A percentile compares a stretch with the other conserved stretches of the same genome.
phyloP scores from a whole-genome alignment of 2,329 filamentous ascomycete species.

The Aspergillus piperis region DNA sequence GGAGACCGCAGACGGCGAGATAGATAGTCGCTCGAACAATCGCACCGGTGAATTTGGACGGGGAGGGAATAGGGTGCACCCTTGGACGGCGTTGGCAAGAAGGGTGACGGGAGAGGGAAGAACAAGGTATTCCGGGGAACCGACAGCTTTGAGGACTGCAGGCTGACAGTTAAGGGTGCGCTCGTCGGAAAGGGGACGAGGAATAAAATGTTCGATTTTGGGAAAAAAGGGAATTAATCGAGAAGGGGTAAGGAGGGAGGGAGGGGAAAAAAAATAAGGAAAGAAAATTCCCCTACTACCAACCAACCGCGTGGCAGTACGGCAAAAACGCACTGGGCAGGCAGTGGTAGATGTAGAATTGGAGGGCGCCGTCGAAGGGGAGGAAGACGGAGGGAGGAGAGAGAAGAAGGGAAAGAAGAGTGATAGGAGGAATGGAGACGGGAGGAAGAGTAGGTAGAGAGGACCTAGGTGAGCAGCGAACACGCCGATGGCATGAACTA shows the following conservation, averaged over 20 bases:
- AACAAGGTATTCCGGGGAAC: slow-evolving; percentile 6
- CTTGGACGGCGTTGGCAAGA: slow-evolving; percentile 9
- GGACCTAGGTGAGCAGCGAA: slow-evolving; percentile 12
- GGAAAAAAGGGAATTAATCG: slow-evolving; percentile 16
- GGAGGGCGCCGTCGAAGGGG: slow-evolving; percentile 17
- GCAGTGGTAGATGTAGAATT: slow-evolving; percentile 25
- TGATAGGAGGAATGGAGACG: slow-evolving; percentile 15
- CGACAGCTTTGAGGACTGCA: neutral
- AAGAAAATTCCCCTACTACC: slow-evolving; percentile 21
- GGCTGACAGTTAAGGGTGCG: slow-evolving; percentile 7
- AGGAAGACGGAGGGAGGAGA: slow-evolving; percentile 23
- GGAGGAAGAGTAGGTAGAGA: slow-evolving; percentile 19
- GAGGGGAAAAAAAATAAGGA: slow-evolving; percentile 12
- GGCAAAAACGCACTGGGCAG: slow-evolving; percentile 29
- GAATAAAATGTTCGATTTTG: slow-evolving; percentile 8
- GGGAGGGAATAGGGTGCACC: slow-evolving; percentile 2
- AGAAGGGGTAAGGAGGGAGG: slow-evolving; percentile 12
- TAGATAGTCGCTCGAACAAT: slow-evolving; percentile 12
- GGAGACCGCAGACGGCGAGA: slow-evolving; percentile 5
- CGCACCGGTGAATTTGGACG: slow-evolving; percentile 10
- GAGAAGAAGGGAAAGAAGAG: slow-evolving; percentile 22
- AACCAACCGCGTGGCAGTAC: slow-evolving; percentile 35
- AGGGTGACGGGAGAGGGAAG: slow-evolving; percentile 10
- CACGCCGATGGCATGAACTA: slow-evolving; percentile 14
- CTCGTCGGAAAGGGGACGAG: slow-evolving; percentile 8